A percentile compares a stretch with the other conserved stretches of the same genome.
Evolutionary conservation across 257 asterid species (phyloP).

Genomic region (Echites panduratus): DNA sequence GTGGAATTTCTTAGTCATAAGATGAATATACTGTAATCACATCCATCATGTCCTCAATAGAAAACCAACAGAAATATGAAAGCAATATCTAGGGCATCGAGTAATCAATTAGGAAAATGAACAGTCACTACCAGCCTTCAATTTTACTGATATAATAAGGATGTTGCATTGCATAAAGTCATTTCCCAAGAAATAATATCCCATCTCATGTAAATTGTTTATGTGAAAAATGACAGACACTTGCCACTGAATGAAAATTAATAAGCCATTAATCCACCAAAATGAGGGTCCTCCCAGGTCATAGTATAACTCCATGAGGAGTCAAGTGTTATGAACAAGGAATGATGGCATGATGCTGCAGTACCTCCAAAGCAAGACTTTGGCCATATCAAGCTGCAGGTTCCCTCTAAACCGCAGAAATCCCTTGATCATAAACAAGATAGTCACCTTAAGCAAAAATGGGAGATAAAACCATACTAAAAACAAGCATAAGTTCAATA

Average conservation of each 20-base stretch:
- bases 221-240: constrained; percentile 12
- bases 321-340: neutral
- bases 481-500: too few species aligned
- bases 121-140: neutral
- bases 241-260: neutral
- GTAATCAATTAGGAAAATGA: neutral
- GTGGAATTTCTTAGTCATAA: neutral
- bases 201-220: neutral
- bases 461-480: neutral
- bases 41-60: neutral
- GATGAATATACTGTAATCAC: neutral
- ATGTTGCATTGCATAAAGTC: neutral
- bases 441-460: neutral
- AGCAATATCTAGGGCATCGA: neutral
- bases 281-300: neutral
- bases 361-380: neutral
- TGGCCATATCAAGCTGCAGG: neutral
- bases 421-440: neutral
- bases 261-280: neutral
- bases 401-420: neutral
- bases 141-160: neutral
- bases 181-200: neutral
- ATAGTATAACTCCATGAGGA: neutral
- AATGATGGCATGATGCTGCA: neutral
- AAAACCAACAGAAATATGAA: neutral